Base-by-base conservation (phyloP, 2,329 filamentous ascomycete species). In the Leptographium radiaticola region DNA sequence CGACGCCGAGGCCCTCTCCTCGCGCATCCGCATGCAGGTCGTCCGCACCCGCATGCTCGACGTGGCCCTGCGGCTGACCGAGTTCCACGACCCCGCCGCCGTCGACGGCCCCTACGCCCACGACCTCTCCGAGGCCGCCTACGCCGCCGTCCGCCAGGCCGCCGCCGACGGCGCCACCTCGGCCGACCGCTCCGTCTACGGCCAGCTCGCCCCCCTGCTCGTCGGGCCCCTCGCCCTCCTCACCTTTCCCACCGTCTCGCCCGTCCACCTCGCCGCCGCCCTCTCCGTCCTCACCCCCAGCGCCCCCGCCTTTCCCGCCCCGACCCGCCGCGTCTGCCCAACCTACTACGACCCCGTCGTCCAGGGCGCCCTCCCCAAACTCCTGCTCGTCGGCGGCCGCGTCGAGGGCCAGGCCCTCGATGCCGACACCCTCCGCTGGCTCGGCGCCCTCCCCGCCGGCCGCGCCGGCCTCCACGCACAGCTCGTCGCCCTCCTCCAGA, bases 11-110 rank as follows among this genome's bases (percentile, higher is more conserved):
- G 25, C 25, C 25, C 65, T 88, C 38, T 75, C 78, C n/a, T 70
- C 78, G 2, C 71, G 74, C 42, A 76, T 93, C 60, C 84, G 87
- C 68, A 67, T 97, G 31, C 85, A 94, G 67, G 87, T 95, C 31
- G 74, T 98, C 54, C 85, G 93, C 65, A 93, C 88, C 15, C 86
- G 87, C 64, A 94, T 98, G 64, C 88, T 98, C 66, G 83, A 84
- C 60, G 81, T 87, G 18, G 90, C 91, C 1, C 73, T 97, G 57
- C 84, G 86, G 60, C 80, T 97, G 51, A 83, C 90, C 57, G 91
- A 97, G 65, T 94, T 89, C 70, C 94, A 80, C 65, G 79, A 79
- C 65, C 77, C 75, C 5, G 68, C 71, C 18, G 60, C 66, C 6
- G 62, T 66, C 65, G n/a, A 65, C 67, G 16, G 54, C 53, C 68